Conservation (phyloP, 2,329 filamentous ascomycete genomes). For the Colletotrichum orbiculare region DNA sequence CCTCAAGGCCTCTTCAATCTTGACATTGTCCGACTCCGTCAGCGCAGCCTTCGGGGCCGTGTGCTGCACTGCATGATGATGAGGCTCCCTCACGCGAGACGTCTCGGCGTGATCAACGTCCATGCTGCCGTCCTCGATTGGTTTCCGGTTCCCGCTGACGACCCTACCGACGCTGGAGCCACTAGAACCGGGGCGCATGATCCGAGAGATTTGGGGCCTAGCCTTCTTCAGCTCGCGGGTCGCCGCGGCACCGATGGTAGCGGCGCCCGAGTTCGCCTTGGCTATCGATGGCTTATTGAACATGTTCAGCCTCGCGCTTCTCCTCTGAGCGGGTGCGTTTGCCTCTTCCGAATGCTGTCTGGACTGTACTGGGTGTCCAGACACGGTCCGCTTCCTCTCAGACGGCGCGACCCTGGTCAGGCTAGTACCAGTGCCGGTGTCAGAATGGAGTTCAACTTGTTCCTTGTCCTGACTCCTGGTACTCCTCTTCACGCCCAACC, state of each 20-base stretch:
- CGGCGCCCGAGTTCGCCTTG: conserved; percentile 69
- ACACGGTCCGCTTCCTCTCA: conserved; percentile 91
- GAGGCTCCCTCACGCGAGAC: conserved; percentile 56
- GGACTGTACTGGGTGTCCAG: conserved; percentile 76
- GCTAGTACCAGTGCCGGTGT: conserved; percentile 48
- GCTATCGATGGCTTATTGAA: conserved; percentile 73
- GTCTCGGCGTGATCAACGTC: conserved; percentile 77
- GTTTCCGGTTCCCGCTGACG: conserved; percentile 90
- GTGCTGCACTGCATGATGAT: conserved; percentile 45
- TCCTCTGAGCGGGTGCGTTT: conserved; percentile 67
- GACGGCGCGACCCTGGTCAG: conserved; percentile 55
- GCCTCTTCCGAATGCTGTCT: conserved; percentile 67
- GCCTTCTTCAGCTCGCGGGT: conserved; percentile 85
- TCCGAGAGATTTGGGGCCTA: conserved; percentile 75
- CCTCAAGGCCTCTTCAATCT: conserved; percentile 79
- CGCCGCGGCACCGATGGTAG: conserved; percentile 68
- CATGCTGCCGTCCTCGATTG: conserved; percentile 71
- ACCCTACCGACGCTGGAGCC: conserved; percentile 82
- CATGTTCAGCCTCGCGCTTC: conserved; percentile 77
- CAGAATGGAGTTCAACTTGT: conserved; percentile 53
- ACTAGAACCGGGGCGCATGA: conserved; percentile 74
- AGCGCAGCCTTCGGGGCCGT: conserved; percentile 48
- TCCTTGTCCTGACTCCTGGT: conserved; percentile 51
- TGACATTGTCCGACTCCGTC: conserved; percentile 65
- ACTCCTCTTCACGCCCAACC: conserved; percentile 58